Percentiles rank a stretch among this genome's conserved stretches.
These are phyloP conservation scores for Cutaneotrichosporon cavernicola DNA, from an alignment of 1,284 basidiomycete species.

Conservation along the genomic window DNA sequence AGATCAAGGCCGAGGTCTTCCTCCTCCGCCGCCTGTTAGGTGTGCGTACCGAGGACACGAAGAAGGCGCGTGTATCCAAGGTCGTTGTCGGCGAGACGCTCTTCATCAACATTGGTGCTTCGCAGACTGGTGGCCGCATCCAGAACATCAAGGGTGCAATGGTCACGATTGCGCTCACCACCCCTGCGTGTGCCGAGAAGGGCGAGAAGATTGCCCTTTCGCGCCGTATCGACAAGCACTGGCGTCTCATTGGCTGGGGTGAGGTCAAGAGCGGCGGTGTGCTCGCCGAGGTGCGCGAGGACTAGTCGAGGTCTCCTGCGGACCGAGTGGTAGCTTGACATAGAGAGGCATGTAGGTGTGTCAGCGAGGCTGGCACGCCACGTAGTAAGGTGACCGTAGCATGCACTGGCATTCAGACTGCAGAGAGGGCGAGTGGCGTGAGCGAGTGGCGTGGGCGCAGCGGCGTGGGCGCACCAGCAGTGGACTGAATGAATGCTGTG, in stretches of 20 bases:
- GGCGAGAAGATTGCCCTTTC: conserved; percentile 94
- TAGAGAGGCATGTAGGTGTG: not conserved
- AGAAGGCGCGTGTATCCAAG: conserved; percentile 91
- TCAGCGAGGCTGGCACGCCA: not conserved
- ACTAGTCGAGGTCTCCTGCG: conserved; percentile 6
- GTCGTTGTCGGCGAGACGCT: conserved; percentile 89
- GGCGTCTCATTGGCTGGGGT: conserved; percentile 63
- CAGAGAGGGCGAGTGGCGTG: too few species aligned
- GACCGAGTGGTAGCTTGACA: not conserved
- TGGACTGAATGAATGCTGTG: too few species aligned
- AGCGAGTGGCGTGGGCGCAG: too few species aligned
- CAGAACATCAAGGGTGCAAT: conserved; percentile 87
- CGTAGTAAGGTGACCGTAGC: conserved; percentile 6
- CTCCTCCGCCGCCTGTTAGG: conserved; percentile 91
- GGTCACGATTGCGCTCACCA: conserved; percentile 86
- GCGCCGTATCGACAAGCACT: conserved; percentile 94
- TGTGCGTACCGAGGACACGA: conserved; percentile 97
- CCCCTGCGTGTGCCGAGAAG: conserved; percentile 88
- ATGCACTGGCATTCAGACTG: conserved; percentile 9
- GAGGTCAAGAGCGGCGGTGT: conserved; percentile 47
- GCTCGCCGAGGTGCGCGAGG: conserved; percentile 38
- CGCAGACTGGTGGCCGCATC: conserved; percentile 89
- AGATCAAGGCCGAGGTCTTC: conserved; percentile 65
- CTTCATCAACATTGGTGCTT: conserved; percentile 90
- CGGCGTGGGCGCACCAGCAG: too few species aligned